A percentile compares a stretch with the other conserved stretches of the same genome.
phyloP scores from a whole-genome alignment of 1,139 yeast species.

The Yamadazyma epiphylla region DNA sequence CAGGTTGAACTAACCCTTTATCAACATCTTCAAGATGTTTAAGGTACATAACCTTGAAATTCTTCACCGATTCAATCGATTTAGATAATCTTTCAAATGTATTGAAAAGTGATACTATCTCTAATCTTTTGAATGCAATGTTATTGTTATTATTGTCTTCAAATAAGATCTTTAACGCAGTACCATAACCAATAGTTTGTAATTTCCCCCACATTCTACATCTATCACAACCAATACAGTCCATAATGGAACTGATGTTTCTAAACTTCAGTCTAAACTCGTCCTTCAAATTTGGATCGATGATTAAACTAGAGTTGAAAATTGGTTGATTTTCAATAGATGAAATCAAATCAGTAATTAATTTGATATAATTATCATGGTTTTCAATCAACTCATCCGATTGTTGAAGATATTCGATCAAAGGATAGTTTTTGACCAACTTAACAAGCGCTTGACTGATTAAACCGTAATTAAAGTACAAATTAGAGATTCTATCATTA shows the following conservation, averaged over 20 bases:
- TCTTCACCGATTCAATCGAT: constrained; percentile 70
- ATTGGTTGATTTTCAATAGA: constrained; percentile 29
- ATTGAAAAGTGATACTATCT: constrained; percentile 83
- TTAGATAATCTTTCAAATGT: constrained; percentile 90
- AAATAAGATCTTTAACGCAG: constrained; percentile 85
- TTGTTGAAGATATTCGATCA: constrained; percentile 12
- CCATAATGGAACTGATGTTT: constrained; percentile 91
- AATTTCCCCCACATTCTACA: constrained; percentile 98
- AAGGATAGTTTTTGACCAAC: constrained; percentile 26
- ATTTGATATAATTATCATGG: constrained; percentile 41
- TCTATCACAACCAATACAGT: constrained; percentile 97
- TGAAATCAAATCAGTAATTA: constrained; percentile 10
- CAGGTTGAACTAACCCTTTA: constrained; percentile 38
- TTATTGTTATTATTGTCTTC: constrained; percentile 53
- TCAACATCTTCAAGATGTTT: constrained; percentile 40
- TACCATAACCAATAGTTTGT: constrained; percentile 96
- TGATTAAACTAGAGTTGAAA: constrained; percentile 41
- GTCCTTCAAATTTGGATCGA: constrained; percentile 60
- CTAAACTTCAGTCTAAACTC: constrained; percentile 84
- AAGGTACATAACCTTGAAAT: constrained; percentile 58
- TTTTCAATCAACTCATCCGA: constrained; percentile 12
- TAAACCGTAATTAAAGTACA: constrained; percentile 89
- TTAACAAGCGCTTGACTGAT: constrained; percentile 79
- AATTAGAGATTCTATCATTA: constrained; percentile 85
- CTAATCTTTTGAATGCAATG: constrained; percentile 68